Percentiles rank a stretch among this genome's conserved stretches.
Evolutionary conservation across 1,284 basidiomycete species (phyloP).

Genomic region (Chondrostereum purpureum): DNA sequence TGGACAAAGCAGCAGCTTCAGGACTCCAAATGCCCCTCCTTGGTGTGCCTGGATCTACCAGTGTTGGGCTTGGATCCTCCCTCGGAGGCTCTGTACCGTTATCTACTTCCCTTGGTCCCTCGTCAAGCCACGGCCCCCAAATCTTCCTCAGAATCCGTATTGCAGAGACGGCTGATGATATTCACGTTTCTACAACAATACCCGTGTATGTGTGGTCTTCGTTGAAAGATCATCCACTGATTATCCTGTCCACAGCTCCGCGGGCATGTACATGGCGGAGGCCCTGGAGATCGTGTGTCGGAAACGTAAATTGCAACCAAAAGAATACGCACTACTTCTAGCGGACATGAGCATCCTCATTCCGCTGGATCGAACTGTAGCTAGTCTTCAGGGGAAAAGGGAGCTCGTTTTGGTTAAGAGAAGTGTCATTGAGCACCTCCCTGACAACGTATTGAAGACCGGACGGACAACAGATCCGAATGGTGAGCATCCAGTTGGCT

Average conservation of each 20-base stretch:
- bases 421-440: constrained; percentile 66
- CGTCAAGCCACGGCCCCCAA: constrained; percentile 66
- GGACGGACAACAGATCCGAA: constrained; percentile 84
- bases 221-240: background rate
- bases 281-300: constrained; percentile 83
- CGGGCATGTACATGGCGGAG: constrained; percentile 97
- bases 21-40: constrained; percentile 11
- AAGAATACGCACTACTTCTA: constrained; percentile 81
- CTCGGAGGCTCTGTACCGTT: constrained; percentile 40
- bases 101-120: constrained; percentile 60
- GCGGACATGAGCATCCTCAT: constrained; percentile 78
- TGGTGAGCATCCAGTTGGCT: constrained; percentile 40
- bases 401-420: constrained; percentile 82
- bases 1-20: constrained; percentile 19
- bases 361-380: constrained; percentile 93
- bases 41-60: constrained; percentile 24
- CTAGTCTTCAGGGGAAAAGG: constrained; percentile 81
- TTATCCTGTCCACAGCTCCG: constrained; percentile 65
- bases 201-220: constrained; percentile 59
- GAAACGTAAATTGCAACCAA: constrained; percentile 65
- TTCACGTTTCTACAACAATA: constrained; percentile 82
- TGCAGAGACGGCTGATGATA: constrained; percentile 70
- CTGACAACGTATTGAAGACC: constrained; percentile 53
- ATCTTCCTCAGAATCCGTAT: constrained; percentile 78
- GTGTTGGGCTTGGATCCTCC: constrained; percentile 27